Percentiles rank a stretch among this genome's conserved stretches.
These are phyloP conservation scores for Aristolochia contorta DNA, from an alignment of 164 flowering plant genomes.

Conservation along the genomic window DNA sequence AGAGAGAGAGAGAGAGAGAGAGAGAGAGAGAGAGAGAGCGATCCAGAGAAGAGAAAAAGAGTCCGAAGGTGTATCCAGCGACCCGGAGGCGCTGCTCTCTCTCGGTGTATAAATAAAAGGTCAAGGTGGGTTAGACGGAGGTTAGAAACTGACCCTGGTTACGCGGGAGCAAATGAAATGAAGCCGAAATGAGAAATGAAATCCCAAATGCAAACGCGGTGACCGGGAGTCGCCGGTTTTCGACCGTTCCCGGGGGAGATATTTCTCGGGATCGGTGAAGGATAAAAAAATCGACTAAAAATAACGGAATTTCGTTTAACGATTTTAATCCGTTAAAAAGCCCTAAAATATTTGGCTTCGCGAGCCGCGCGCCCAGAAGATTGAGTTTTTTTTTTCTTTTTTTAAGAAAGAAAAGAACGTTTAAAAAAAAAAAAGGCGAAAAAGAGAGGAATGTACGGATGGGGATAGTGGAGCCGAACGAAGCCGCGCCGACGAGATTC, in stretches of 20 bases:
- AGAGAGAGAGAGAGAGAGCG: slow-evolving; percentile 5
- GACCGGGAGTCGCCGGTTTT: slow-evolving; percentile 6
- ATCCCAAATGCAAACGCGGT: slow-evolving; percentile 22
- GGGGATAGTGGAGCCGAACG: not conserved
- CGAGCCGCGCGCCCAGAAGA: too few species aligned
- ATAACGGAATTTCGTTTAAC: not conserved
- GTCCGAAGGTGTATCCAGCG: slow-evolving; percentile 11
- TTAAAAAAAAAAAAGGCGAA: too few species aligned
- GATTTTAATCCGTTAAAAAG: too few species aligned
- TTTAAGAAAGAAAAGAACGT: too few species aligned
- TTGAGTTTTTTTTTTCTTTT: too few species aligned
- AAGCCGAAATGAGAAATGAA: slow-evolving; percentile 28
- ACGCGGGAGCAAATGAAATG: slow-evolving; percentile 43
- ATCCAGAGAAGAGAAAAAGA: too few species aligned
- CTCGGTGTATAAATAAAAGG: slow-evolving; percentile 48
- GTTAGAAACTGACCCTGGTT: slow-evolving; percentile 55
- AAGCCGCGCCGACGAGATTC: slow-evolving; percentile 18
- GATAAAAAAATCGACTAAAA: not conserved
- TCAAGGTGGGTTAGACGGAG: slow-evolving; percentile 24
- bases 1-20: slow-evolving; percentile 3
- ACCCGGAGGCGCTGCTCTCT: slow-evolving; percentile 21
- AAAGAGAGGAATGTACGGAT: not conserved
- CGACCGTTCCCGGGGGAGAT: not conserved
- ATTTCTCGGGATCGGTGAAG: slow-evolving; percentile 5
- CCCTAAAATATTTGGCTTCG: not conserved